Base-by-base conservation (phyloP, 2,329 filamentous ascomycete genomes). In the Neopestalotiopsis rosae region DNA sequence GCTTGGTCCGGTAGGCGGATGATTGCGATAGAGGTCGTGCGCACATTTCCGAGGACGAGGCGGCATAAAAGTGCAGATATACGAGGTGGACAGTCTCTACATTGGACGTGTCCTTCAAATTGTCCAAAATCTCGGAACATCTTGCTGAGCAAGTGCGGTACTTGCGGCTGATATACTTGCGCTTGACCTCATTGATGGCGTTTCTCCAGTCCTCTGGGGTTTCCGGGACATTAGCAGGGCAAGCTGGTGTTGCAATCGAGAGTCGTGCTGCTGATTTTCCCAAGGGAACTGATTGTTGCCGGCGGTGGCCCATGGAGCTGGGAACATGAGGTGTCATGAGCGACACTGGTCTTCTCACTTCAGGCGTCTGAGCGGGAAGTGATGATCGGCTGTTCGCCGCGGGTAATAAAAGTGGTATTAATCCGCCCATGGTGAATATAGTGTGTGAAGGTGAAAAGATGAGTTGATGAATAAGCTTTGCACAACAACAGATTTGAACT, bases 41-140 rank as follows among this genome's bases (percentile, higher is more conserved):
- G 72, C 87, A 87, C 80, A 86, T 85, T 73, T 90, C 88, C 57
- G 88, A 82, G 14, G 88, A 86, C n/a, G 82, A 85, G 24, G 88
- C 88, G n/a, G 87, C 88, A 70, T 89, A 90, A 75, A 90, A 89
- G 75, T 88, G 84, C 5, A 90, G 81, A 70, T 88, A 89, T 71
- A 90, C 86, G 42, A 89, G 80, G 73, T 89, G 86, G 6, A 86
- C 79, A 1, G 87, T 85, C 74, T 89, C 85, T 24, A 86, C 79
- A 32, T 80, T 75, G 13, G 80, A 80, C 65, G 75, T 75, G 63
- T 86, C 80, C 71, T 82, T 84, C 63, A 85, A 77, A 68, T 81
- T 83, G 57, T 85, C 82, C 42, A 90, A 75, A 49, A 89, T 83
- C 73, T 89, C 86, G 62, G 79, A 81, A 75, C 88, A 90, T 59